A percentile compares a stretch with the other conserved stretches of the same genome.
Conservation (phyloP, 306 rosid genomes). For the Oemleria cerasiformis region DNA sequence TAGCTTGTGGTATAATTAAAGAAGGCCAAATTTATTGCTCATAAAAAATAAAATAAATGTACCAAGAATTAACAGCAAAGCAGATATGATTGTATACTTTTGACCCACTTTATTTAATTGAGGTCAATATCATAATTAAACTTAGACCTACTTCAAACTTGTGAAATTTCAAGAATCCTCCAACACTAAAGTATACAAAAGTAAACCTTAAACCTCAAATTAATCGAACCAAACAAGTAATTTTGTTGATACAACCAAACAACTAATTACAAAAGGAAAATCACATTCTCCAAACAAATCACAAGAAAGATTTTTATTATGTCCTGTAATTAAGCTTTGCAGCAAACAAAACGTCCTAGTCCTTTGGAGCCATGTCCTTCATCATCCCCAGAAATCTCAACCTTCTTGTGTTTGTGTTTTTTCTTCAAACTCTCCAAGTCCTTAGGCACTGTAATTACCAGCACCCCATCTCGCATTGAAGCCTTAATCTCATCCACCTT, state of each 20-base stretch:
- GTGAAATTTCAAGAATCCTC: no score
- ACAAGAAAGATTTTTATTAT: neutral
- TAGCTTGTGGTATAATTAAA: no score
- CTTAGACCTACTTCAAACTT: neutral
- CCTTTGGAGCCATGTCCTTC: constrained; percentile 36
- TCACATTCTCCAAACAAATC: neutral
- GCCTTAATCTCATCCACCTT: constrained; percentile 52
- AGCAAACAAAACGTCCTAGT: constrained; percentile 54
- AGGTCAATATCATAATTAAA: no score
- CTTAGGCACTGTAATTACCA: constrained; percentile 45
- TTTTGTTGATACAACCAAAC: no score
- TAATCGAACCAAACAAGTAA: neutral
- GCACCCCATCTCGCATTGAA: constrained; percentile 51
- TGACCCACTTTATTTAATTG: no score
- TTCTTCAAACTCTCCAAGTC: constrained; percentile 28
- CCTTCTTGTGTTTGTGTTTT: constrained; percentile 21
- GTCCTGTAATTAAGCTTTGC: constrained; percentile 38
- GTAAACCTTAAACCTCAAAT: neutral
- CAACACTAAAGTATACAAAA: no score
- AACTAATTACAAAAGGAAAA: no score
- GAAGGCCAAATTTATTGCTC: no score
- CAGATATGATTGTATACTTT: no score
- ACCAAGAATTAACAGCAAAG: no score
- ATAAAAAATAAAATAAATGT: no score
- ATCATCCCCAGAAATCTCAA: constrained; percentile 35